Evolutionary conservation across 768 basidiomycete genomes (phyloP), one percentile per base, ranked within the genome.

Genomic region (Leccinellum rugosiceps): DNA sequence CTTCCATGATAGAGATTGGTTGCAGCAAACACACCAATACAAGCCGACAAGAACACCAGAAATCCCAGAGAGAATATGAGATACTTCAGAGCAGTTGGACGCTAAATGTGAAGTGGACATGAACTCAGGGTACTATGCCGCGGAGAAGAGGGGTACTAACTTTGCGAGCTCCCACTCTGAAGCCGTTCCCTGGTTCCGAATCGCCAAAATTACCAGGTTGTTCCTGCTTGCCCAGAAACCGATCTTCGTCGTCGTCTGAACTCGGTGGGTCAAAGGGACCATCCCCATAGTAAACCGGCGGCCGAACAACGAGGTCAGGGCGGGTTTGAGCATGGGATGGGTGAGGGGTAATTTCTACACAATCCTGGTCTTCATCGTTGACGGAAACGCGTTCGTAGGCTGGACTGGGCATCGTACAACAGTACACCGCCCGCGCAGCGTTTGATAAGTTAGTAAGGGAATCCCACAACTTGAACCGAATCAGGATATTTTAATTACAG

Each of bases 1-100:
- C 79, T 74, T 19, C 86, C 83, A 25, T 79, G 78, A 75, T 92
- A 97, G 14, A 74, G 56, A 3, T 83, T 79, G 50, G 80, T 76
- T 1, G 91, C 94, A 13, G 93, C 88, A 60, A 94, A 79, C 13
- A 89, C 74, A 2, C 93, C 94, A 58, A 97, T 86, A 28, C 85
- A 67, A 0, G 76, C 80, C 3, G 92, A 84, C 45, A 90, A 67
- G 1, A 77, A 57, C 9, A 94, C 77, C 13, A 94, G 77, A 1
- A 77, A 76, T 43, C 75, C 74, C 52, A 97, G 79, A 47, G 82
- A 69, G 55, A 85, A 78, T 31, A 89, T 73, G 43, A 95, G 81
- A 58, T 78, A 80, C 53, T 85, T 81, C 41, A 88, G 70, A 14
- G 85, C 81, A 0, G 80, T 73, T 6, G 77, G 73, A 52, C 79